A percentile compares a stretch with the other conserved stretches of the same genome.
Conservation (phyloP, 352 stramenopile genomes). For the Phytophthora meadii region DNA sequence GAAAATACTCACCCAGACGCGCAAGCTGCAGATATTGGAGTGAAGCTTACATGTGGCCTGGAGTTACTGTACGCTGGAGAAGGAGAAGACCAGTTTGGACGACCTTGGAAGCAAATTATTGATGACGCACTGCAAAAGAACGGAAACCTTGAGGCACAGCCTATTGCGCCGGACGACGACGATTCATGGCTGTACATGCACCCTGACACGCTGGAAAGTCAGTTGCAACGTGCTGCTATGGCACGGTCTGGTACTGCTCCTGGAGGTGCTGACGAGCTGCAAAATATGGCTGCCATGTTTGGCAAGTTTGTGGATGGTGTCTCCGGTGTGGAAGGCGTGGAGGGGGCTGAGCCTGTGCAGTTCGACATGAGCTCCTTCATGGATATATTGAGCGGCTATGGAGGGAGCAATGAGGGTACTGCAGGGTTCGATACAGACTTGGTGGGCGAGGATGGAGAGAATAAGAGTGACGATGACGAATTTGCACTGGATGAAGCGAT, state of each 20-base stretch:
- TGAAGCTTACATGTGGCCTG: slow-evolving; percentile 81
- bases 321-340: slow-evolving; percentile 76
- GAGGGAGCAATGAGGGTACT: not conserved
- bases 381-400: slow-evolving; percentile 56
- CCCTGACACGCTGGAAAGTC: slow-evolving; percentile 75
- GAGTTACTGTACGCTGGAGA: slow-evolving; percentile 71
- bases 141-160: slow-evolving; percentile 5
- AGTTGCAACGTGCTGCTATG: slow-evolving; percentile 48
- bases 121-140: slow-evolving; percentile 33
- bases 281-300: slow-evolving; percentile 80
- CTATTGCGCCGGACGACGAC: slow-evolving; percentile 56
- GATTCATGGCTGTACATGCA: slow-evolving; percentile 85
- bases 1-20: slow-evolving; percentile 26
- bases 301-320: slow-evolving; percentile 69
- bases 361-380: slow-evolving; percentile 80
- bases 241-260: slow-evolving; percentile 5
- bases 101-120: slow-evolving; percentile 47
- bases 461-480: slow-evolving; percentile 41
- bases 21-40: slow-evolving; percentile 63
- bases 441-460: slow-evolving; percentile 36
- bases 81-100: slow-evolving; percentile 51
- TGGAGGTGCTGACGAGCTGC: slow-evolving; percentile 66
- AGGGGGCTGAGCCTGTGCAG: slow-evolving; percentile 56
- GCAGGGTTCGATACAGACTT: slow-evolving; percentile 28
- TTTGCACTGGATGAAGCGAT: slow-evolving; percentile 61